A percentile compares a stretch with the other conserved stretches of the same genome.
phyloP scores from a whole-genome alignment of 805 yeast species.

The Grigorovia humatica region DNA sequence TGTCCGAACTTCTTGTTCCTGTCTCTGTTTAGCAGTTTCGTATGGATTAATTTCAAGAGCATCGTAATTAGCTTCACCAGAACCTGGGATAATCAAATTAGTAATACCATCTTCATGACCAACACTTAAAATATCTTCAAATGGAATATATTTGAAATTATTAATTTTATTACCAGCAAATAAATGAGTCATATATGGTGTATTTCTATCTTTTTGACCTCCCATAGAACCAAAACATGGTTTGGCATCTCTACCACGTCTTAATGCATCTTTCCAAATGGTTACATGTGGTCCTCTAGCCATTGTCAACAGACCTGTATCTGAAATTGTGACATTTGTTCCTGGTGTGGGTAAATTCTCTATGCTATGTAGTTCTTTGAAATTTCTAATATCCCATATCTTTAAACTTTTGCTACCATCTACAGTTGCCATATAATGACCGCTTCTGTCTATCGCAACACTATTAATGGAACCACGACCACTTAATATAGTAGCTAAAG shows the following conservation, averaged over 20 bases:
- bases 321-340: conserved; percentile 66
- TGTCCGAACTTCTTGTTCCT: conserved; percentile 79
- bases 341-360: conserved; percentile 78
- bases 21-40: conserved; percentile 86
- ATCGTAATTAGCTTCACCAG: conserved; percentile 97
- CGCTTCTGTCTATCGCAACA: conserved; percentile 81
- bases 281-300: conserved; percentile 95
- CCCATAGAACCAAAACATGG: conserved; percentile 39
- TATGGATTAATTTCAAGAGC: conserved; percentile 88
- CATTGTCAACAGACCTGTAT: conserved; percentile 76
- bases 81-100: conserved; percentile 87
- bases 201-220: conserved; percentile 29
- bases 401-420: conserved; percentile 79
- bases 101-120: conserved; percentile 73
- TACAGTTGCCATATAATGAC: conserved; percentile 86
- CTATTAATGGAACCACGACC: conserved; percentile 83
- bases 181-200: conserved; percentile 89
- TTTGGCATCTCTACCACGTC: conserved; percentile 31
- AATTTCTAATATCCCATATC: conserved; percentile 88
- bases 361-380: conserved; percentile 54
- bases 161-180: conserved; percentile 68
- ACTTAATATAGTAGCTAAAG: conserved; percentile 71
- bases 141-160: conserved; percentile 71
- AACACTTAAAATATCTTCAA: conserved; percentile 88
- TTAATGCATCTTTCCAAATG: conserved; percentile 81